Base-by-base conservation (phyloP, 345 rosid genomes). In the Populus nigra region DNA sequence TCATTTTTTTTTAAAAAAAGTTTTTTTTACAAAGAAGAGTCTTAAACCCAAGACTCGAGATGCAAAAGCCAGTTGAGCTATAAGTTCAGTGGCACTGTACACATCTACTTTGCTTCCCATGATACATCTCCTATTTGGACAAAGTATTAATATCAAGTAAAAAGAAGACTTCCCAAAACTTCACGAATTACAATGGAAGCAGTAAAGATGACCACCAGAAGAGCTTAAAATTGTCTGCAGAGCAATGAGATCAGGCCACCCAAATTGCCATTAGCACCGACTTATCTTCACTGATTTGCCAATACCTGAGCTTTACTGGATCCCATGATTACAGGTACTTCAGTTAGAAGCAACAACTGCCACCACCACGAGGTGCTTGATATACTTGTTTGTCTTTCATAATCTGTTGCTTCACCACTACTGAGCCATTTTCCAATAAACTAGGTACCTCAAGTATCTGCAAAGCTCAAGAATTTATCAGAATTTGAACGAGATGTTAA, bases 371-470 rank as follows among this genome's bases (percentile, higher is more conserved):
- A 63, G 87, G 81, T 49, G 80, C 76, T 39, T 71, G 71, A 41
- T 31, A 62, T 22, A 65, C 88, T 59, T 85, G 87, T 84, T 85
- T 88, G 79, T 87, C 86, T 70, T 78, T 85, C 83, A 85, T 49
- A 50, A 76, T 81, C 49, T 88, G 88, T 55, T 82, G 89, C 81
- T 91, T 93, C 69, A 88, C 81, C 13, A 81, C 86, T 23, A 53
- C 87, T 12, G 96, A 92, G 72, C 99, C 99, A 69, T 92, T 89
- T 83, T 93, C 93, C 78, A 88, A 36, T 77, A 96, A 85, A 78
- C 86, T 85, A 61, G 99, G 97, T 41, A 84, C 93, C 65, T 93
- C 97, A 72, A 91, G 80, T 74, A 93, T 88, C 99, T 95, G 84
- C 45, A 47, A 74, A 62, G 33, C 5, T 33, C 50, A 11, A 8